Evolutionary conservation across 495 filamentous ascomycete genomes (phyloP), one percentile per base, ranked within the genome.

Genomic region (Peziza echinospora): DNA sequence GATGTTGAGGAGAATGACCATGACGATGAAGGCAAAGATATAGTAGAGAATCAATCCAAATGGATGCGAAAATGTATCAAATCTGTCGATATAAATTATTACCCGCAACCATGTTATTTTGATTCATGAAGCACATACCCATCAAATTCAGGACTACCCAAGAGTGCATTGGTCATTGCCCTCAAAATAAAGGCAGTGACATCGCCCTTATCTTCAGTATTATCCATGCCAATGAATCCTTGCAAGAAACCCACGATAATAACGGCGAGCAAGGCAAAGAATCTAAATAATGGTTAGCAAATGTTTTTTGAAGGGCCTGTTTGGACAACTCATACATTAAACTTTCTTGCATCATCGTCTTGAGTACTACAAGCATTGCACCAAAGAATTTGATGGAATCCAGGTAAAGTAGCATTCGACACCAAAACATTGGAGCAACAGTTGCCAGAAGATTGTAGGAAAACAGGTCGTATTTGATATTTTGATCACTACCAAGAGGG

Each of bases 341-440:
- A 47, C 82, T 91, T 59, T 97, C 89, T 55, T 86, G 84, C 89
- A 97, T 96, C 91, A 97, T 96, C 44, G 96, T 85, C 56, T 93
- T 85, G 26, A 97, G 65, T 4, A 97, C 82, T 6, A 96, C 86
- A 26, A 97, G 70, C 91, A 97, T 96, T 44, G 84, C 84, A 39
- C 89, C 89, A 52, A 97, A 96, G 69, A 97, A 97, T 49, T 81
- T 78, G 65, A 89, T 83, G 0, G 76, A 79, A 65, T 97, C 89
- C 7, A 97, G 71, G 58, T 92, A 97, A 6, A 97, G 75, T 48
- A 96, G 69, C 56, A 97, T 71, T 13, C 89, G 82, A 55, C 77
- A 75, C 89, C 89, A 97, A 62, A 97, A 93, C 83, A 97, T 85
- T 1, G 89, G 89, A 0, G 87, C 84, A 16, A 76, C 74, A 60